Percentiles rank a stretch among this genome's conserved stretches.
phyloP scores from a whole-genome alignment of 2,329 filamentous ascomycete species.

The Diplocarpon rosae region DNA sequence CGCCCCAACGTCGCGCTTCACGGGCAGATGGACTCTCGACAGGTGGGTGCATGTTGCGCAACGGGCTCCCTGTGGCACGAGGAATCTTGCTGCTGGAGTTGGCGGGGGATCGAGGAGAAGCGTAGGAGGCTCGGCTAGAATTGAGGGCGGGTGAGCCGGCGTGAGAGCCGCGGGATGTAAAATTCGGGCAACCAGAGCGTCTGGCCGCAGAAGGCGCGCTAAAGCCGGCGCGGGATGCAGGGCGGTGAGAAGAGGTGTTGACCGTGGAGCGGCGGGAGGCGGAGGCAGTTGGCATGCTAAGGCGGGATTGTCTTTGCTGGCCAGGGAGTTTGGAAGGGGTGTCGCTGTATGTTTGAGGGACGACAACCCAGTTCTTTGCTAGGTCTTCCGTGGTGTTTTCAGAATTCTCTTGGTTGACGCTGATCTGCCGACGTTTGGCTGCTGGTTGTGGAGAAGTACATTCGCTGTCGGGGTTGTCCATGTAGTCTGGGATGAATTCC shows the following conservation, averaged over 20 bases:
- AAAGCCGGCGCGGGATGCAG: constrained; percentile 21
- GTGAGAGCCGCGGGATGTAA: constrained; percentile 34
- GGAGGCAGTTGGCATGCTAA: constrained; percentile 21
- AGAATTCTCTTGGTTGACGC: constrained; percentile 22
- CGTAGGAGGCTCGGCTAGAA: constrained; percentile 41
- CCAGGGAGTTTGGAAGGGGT: constrained; percentile 11
- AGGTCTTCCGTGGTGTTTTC: constrained; percentile 39
- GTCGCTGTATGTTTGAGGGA: constrained; percentile 27
- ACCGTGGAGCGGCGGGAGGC: constrained; percentile 10
- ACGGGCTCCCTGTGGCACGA: constrained; percentile 9
- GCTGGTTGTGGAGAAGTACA: constrained; percentile 32
- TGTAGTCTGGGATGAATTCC: constrained; percentile 32
- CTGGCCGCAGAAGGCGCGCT: constrained; percentile 3
- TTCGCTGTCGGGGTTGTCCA: constrained; percentile 28
- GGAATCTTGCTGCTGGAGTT: constrained; percentile 17
- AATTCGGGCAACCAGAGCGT: constrained; percentile 14
- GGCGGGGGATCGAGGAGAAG: constrained; percentile 35
- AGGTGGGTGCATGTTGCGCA: not conserved
- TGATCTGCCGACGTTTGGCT: constrained; percentile 38
- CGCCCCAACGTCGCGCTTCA: constrained; percentile 65
- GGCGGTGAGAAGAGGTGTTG: constrained; percentile 8
- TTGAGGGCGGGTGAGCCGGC: constrained; percentile 35
- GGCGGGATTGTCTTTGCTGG: constrained; percentile 12
- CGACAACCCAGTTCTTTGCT: constrained; percentile 61
- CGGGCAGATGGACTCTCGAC: constrained; percentile 31